Evolutionary conservation across 805 yeast species (phyloP).

Genomic region (Pichia insulana): DNA sequence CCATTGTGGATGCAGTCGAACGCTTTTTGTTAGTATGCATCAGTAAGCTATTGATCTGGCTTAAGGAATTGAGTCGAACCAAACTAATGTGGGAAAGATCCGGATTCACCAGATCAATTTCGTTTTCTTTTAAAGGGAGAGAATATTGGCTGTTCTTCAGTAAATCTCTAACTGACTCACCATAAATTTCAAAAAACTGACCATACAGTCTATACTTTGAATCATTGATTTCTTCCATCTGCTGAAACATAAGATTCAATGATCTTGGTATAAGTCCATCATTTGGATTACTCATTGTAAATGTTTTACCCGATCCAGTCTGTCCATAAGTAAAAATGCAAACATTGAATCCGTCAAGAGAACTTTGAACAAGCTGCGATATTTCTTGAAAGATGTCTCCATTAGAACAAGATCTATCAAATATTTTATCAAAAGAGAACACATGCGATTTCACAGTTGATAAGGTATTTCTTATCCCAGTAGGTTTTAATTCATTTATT

Average conservation of each 20-base stretch:
- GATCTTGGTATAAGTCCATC: slow-evolving; percentile 83
- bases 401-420: slow-evolving; percentile 47
- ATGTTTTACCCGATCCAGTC: slow-evolving; percentile 93
- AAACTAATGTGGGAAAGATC: slow-evolving; percentile 51
- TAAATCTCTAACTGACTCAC: slow-evolving; percentile 71
- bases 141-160: slow-evolving; percentile 37
- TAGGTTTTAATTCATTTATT: slow-evolving; percentile 24
- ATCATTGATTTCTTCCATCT: slow-evolving; percentile 35
- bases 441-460: slow-evolving; percentile 15
- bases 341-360: slow-evolving; percentile 82
- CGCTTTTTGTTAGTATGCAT: slow-evolving; percentile 51
- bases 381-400: slow-evolving; percentile 70
- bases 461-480: too few relatives aligned
- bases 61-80: slow-evolving; percentile 32
- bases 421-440: slow-evolving; percentile 75
- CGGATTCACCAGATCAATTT: slow-evolving; percentile 35
- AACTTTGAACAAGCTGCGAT: slow-evolving; percentile 75
- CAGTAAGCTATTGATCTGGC: slow-evolving; percentile 43
- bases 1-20: slow-evolving; percentile 71
- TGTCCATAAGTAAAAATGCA: slow-evolving; percentile 97
- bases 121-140: slow-evolving; percentile 66
- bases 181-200: slow-evolving; percentile 83
- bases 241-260: slow-evolving; percentile 57
- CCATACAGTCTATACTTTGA: slow-evolving; percentile 56
- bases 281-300: slow-evolving; percentile 64